Evolutionary conservation across 805 yeast genomes (phyloP), one percentile per base, ranked within the genome.

Genomic region (Sugiyamaella chiloensis): DNA sequence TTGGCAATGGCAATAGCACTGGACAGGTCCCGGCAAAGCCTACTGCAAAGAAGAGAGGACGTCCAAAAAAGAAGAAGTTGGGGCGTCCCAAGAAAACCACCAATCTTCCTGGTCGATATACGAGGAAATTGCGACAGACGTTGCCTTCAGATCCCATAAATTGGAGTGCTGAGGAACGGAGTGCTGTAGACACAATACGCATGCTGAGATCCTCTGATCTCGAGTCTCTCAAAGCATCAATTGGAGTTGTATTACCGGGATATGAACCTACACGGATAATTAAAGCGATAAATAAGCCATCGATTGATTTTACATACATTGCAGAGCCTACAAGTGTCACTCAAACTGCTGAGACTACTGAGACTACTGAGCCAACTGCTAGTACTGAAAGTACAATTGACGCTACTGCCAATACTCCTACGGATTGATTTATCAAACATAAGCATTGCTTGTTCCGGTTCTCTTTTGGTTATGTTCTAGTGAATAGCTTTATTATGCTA

Each of bases 401-500:
- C n/a, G n/a, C n/a, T n/a, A n/a, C n/a, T n/a, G n/a, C n/a, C n/a
- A n/a, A n/a, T n/a, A n/a, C n/a, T n/a, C n/a, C n/a, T n/a, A n/a
- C n/a, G n/a, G n/a, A n/a, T n/a, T n/a, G n/a, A n/a, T n/a, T n/a
- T n/a, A n/a, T n/a, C n/a, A n/a, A n/a, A n/a, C n/a, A n/a, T n/a
- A n/a, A n/a, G n/a, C n/a, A n/a, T n/a, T n/a, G n/a, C n/a, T n/a
- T n/a, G n/a, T n/a, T n/a, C n/a, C n/a, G n/a, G n/a, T n/a, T n/a
- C n/a, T n/a, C n/a, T n/a, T n/a, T n/a, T n/a, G n/a, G n/a, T n/a
- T n/a, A n/a, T n/a, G n/a, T n/a, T n/a, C n/a, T n/a, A n/a, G n/a
- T n/a, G n/a, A n/a, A n/a, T n/a, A n/a, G n/a, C 19, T 41, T 20
- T 41, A 40, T 20, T 48, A 53, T n/a, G 47, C 48, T 12, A 66